Evolutionary conservation across 495 filamentous ascomycete genomes (phyloP), one percentile per base, ranked within the genome.

Genomic region (Lophiotrema nucula): DNA sequence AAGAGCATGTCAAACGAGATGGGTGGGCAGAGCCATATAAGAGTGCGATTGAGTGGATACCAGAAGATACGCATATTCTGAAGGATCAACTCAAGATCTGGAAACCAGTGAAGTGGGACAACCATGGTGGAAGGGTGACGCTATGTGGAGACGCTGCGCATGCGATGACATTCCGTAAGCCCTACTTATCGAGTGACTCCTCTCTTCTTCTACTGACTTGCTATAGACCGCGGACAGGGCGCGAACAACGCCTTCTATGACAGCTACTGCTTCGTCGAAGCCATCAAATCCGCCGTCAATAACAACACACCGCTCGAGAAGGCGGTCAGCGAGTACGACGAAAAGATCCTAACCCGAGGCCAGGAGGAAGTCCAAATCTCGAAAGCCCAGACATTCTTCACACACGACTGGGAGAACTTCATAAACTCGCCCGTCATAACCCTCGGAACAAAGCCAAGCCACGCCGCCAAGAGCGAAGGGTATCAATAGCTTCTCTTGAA

Each of bases 81-180:
- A 68, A 65, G 22, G 62, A 67, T 43, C 52, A 65, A 19, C 69
- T 75, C 21, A 65, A 56, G 8, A 72, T 72, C 42, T 79, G 75
- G 75, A 70, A 73, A 31, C 65, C 71, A 0, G 68, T 73, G 59
- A 16, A 68, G 1, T 83, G 76, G 74, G 72, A 83, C 61, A 83
- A 74, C 37, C 67, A 58, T 1, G 69, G 62, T 1, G 77, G 81
- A 1, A 64, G 72, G 28, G 71, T 82, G 1, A 79, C 79, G 0
- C 49, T 86, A 21, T 74, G 79, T 4, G 83, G 83, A 2, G 84
- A 87, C 69, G 81, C 83, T 0, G 74, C 80, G 4, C 83, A 88
- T 68, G 74, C 81, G 0, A 86, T 86, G 83, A 74, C 79, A 0
- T 79, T 77, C 60, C 81, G 83, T 86, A 77, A 69, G 81, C 79